Evolutionary conservation across 2,329 filamentous ascomycete genomes (phyloP).

Genomic region (Parasarocladium wereldwijsianum): DNA sequence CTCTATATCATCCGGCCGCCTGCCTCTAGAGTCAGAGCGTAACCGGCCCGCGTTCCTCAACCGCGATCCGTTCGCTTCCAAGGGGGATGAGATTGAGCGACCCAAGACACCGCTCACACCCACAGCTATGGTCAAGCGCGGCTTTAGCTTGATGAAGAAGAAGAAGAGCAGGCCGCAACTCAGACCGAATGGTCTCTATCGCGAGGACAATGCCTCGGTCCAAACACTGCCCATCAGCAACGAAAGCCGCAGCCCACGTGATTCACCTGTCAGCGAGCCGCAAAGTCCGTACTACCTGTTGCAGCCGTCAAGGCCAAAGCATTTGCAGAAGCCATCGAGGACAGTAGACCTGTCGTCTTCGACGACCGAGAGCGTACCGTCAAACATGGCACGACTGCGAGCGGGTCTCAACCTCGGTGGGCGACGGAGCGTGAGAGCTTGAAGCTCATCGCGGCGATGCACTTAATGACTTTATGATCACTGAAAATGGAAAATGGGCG

Average conservation of each 20-base stretch:
- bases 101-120: constrained; percentile 18
- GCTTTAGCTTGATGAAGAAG: constrained; percentile 38
- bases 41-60: constrained; percentile 30
- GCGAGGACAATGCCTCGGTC: constrained; percentile 18
- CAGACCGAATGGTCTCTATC: constrained; percentile 19
- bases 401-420: no score
- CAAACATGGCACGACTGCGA: no score
- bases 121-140: constrained; percentile 34
- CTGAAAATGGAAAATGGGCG: no score
- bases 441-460: no score
- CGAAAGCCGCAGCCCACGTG: no score
- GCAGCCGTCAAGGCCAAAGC: neutral
- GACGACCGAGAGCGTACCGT: no score
- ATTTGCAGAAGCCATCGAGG: no score
- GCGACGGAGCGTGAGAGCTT: no score
- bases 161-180: constrained; percentile 38
- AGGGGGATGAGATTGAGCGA: constrained; percentile 9
- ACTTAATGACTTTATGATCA: no score
- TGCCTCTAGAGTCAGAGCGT: neutral
- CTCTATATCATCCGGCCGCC: constrained; percentile 9
- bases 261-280: neutral
- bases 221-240: constrained; percentile 14
- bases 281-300: neutral
- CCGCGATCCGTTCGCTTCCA: constrained; percentile 37
- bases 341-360: neutral